Conservation (phyloP, 257 asterid genomes). For the Penstemon barbatus region DNA sequence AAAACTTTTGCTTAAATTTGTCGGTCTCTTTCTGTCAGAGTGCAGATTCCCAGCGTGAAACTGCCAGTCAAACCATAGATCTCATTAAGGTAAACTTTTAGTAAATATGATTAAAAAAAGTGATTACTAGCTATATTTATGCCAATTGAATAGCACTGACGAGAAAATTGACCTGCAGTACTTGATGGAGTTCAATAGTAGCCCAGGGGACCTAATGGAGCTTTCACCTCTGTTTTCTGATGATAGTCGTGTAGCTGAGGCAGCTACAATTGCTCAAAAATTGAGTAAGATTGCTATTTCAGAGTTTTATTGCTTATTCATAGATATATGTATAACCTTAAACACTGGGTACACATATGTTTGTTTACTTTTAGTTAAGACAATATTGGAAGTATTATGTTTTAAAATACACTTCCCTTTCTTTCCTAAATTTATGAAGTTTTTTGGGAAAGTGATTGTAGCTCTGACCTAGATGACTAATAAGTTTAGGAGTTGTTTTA, state of each 20-base stretch:
- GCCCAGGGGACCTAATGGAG: conserved; percentile 98
- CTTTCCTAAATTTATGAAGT: no score
- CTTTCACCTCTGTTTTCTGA: conserved; percentile 96
- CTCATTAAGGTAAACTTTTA: conserved; percentile 73
- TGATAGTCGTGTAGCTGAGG: conserved; percentile 98
- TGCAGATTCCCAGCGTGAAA: conserved; percentile 99
- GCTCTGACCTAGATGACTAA: no score
- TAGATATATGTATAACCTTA: neutral
- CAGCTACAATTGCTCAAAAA: conserved; percentile 99
- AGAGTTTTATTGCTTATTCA: neutral
- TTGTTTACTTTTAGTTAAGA: no score
- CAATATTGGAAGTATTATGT: no score
- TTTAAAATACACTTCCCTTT: no score
- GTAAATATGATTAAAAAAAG: neutral
- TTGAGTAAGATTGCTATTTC: conserved; percentile 63
- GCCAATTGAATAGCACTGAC: conserved; percentile 22
- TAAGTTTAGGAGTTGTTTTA: no score
- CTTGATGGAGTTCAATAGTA: conserved; percentile 97
- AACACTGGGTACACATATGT: no score
- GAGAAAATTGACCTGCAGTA: conserved; percentile 57
- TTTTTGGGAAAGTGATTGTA: no score
- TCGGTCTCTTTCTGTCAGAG: conserved; percentile 49
- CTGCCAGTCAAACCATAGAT: conserved; percentile 95
- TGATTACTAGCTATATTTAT: conserved; percentile 20
- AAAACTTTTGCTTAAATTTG: conserved; percentile 16